Evolutionary conservation across 2,329 filamentous ascomycete genomes (phyloP).

Genomic region (Botrytis elliptica): DNA sequence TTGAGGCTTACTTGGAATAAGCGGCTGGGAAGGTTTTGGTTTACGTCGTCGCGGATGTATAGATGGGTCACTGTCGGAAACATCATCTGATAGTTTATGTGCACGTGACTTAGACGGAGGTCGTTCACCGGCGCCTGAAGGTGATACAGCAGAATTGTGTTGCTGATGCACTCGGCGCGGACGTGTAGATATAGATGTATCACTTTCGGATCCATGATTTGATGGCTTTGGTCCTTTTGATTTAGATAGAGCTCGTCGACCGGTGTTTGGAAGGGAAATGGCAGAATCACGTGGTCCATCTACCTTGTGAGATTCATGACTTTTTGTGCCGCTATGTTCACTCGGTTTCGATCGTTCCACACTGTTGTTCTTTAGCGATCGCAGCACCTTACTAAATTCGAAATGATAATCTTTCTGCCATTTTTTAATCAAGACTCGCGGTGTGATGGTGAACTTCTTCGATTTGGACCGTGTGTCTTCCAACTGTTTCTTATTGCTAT

Average conservation of each 20-base stretch:
- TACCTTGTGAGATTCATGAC: not conserved
- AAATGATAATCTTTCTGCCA: slow-evolving; percentile 5
- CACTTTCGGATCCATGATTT: not conserved
- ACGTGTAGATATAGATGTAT: not conserved
- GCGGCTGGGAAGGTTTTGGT: not conserved
- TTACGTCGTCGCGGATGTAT: no score
- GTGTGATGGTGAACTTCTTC: not conserved
- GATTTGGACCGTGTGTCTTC: not conserved
- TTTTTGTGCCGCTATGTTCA: not conserved
- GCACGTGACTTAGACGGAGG: not conserved
- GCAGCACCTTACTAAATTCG: not conserved
- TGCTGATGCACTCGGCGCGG: not conserved
- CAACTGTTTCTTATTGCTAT: not conserved
- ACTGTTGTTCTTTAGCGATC: not conserved
- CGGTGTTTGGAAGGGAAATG: not conserved
- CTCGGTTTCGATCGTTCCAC: not conserved
- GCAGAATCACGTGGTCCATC: not conserved
- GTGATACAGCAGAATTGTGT: not conserved
- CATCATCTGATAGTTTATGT: not conserved
- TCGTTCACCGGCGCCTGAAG: not conserved
- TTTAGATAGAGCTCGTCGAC: not conserved
- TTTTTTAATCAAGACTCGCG: not conserved
- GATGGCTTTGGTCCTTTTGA: not conserved
- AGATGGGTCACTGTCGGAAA: no score
- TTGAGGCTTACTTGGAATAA: no score